Base-by-base conservation (phyloP, 176 grass and related monocot species). In the Musa itinerans region DNA sequence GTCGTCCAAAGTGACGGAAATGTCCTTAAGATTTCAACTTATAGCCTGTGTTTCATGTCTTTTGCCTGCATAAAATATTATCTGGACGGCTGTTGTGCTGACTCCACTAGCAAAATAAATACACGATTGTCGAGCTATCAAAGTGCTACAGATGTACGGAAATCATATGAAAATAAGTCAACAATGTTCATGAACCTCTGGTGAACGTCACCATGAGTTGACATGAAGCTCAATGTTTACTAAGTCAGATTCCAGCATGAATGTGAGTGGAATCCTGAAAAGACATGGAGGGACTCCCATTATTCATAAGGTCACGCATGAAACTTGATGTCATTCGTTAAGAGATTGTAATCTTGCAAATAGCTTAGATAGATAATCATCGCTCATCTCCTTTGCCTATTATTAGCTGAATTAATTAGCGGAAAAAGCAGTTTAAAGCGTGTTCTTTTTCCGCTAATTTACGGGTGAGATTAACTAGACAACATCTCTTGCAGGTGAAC, bases 401-500 rank as follows among this genome's bases (percentile, higher is more conserved):
- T 25, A 14, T 63, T 21, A 23, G 9, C 61, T 63, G 9, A 63
- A 63, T 23, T 63, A 63, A 43, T 4, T 6, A 43, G 4, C 34
- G 9, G 7, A 50, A 50, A 21, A 51, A 11, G 68, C 8, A 2
- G 68, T 52, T 21, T 14, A 14, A 6, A 13, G 13, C 3, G 10
- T 65, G 24, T 26, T 13, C 9, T 21, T 52, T 3, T 15, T 70
- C 43, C 2, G 20, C 17, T 65, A 11, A 11, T 11, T 65, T 25
- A 2, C 63, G 17, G 20, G 43, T 70, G 50, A 51, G 48, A 20
- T 50, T 52, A 50, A 50, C 10, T 52, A 51, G 43, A 52, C 48
- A 70, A 50, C 43, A 20, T 20, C 10, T 16, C n/a, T 21, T 70
- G 62, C 84, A 97, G 93, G 88, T 97, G 74, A 17, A 57, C 48